Evolutionary conservation across 768 basidiomycete species (phyloP).

Genomic region (Mycena vitilis): DNA sequence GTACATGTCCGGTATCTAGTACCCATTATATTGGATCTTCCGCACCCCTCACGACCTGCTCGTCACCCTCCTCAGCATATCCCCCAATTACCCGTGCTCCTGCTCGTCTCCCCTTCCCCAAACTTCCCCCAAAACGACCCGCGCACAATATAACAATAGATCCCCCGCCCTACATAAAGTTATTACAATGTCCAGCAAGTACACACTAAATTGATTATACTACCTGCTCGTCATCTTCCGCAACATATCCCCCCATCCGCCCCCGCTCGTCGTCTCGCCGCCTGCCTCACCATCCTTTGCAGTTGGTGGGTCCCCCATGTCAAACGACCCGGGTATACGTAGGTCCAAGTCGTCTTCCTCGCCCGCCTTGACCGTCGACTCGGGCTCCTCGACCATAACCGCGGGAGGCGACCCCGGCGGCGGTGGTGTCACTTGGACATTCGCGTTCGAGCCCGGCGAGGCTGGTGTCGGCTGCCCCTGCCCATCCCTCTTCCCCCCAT

Average conservation of each 20-base stretch:
- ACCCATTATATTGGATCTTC: no score
- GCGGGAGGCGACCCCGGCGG: constrained; percentile 37
- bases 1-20: no score
- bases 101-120: no score
- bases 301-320: constrained; percentile 38
- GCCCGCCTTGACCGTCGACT: constrained; percentile 26
- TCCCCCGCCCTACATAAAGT: not conserved
- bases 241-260: constrained; percentile 46
- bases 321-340: constrained; percentile 67
- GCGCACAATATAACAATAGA: not conserved
- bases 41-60: no score
- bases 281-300: constrained; percentile 6
- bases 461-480: not conserved
- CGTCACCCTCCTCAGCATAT: no score
- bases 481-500: no score
- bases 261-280: not conserved
- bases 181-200: not conserved
- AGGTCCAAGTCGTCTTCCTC: constrained; percentile 48
- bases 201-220: not conserved
- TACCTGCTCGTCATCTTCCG: constrained; percentile 37
- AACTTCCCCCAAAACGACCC: no score
- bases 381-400: constrained; percentile 17
- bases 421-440: constrained; percentile 52
- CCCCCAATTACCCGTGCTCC: no score
- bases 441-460: constrained; percentile 51